Conservation (phyloP, 129 eudicot genomes). For the Helichrysum umbraculigerum region DNA sequence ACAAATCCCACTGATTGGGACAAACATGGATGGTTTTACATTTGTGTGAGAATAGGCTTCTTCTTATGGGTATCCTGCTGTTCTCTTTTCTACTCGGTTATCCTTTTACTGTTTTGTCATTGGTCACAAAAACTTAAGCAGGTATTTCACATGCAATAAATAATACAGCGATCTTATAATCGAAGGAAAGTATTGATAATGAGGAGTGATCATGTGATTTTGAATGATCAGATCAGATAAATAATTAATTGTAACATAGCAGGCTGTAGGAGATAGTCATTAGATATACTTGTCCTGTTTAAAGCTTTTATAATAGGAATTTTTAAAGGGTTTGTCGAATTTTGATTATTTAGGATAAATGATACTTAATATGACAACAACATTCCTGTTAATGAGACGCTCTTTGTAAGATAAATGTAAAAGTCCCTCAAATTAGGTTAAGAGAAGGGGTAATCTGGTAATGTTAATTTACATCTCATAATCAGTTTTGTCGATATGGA, state of each 20-base stretch:
- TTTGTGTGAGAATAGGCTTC: constrained; percentile 77
- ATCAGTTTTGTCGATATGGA: background rate
- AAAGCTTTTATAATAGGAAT: background rate
- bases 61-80: constrained; percentile 78
- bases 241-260: background rate
- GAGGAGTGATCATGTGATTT: constrained; percentile 4
- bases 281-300: background rate
- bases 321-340: background rate
- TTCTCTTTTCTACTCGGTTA: constrained; percentile 10
- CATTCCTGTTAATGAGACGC: background rate
- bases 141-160: too few species aligned
- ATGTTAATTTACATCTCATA: background rate
- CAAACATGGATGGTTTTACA: constrained; percentile 80
- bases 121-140: background rate
- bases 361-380: background rate
- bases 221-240: constrained; percentile 2
- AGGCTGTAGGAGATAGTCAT: background rate
- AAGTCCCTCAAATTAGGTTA: background rate
- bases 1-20: constrained; percentile 49
- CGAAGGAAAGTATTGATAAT: too few species aligned
- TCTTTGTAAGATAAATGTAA: background rate
- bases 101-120: constrained; percentile 6
- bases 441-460: constrained; percentile 7
- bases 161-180: too few species aligned
- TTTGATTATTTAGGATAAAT: background rate